Evolutionary conservation across 495 filamentous ascomycete genomes (phyloP), one percentile per base, ranked within the genome.

Genomic region (Aspergillus conjunctus): DNA sequence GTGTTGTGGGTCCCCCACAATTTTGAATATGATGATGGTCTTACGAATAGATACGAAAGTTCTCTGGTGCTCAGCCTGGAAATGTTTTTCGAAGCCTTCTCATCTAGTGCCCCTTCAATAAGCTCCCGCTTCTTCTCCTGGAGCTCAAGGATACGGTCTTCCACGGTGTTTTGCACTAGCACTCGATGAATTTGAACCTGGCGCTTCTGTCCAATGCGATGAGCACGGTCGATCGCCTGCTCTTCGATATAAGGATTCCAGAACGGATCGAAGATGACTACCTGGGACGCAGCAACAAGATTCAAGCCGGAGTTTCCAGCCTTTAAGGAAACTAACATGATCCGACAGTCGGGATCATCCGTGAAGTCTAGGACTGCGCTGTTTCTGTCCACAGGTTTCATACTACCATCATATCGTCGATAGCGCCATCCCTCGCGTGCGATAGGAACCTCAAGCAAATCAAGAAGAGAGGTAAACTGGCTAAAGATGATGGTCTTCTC

Each of bases 231-330:
- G 56, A 98, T 88, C 1, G 93, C 93, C 71, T 98, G 93, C 65
- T 93, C 91, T 75, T 98, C 93, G 26, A 96, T 88, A 69, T 88
- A 97, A 0, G 93, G 92, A 61, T 98, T 98, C 91, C 94, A 98
- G 77, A 96, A 97, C 0, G 93, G 93, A 64, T 98, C 93, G 57
- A 95, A 85, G 54, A 97, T 88, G 68, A 98, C 91, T 62, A 98
- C 90, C 63, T 91, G 88, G 0, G 87, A 89, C 0, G 93, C 93
- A n/a, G 86, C 86, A 8, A 88, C 88, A 18, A 98, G 83, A 69
- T 98, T 98, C 39, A 98, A 79, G 0, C 93, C 93, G 0, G 93
- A 84, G 68, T 98, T 98, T 12, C 93, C 93, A 0, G 93, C 93
- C 54, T 92, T 92, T 41, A 98, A 80, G 12, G 91, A 95, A 4